Evolutionary conservation across 805 yeast species (phyloP).

Genomic region (Nakazawaea laoshanensis): DNA sequence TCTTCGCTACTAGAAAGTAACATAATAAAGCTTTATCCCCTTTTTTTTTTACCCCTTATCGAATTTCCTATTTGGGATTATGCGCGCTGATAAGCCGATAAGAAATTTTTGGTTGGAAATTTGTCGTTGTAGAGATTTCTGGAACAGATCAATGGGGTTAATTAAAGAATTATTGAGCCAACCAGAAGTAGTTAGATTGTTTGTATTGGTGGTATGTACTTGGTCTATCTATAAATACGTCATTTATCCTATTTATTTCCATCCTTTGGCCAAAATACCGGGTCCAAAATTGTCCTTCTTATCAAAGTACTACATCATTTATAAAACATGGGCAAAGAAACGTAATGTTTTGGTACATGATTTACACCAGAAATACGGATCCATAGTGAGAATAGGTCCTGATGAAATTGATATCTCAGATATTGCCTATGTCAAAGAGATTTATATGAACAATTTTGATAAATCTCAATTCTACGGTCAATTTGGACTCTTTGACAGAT

Average conservation of each 20-base stretch:
- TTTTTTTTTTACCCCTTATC: neutral
- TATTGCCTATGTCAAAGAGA: conserved; percentile 32
- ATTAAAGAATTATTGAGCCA: neutral
- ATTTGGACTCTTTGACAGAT: conserved; percentile 41
- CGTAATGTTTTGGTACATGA: conserved; percentile 33
- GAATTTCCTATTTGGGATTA: too few species aligned
- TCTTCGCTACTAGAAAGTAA: conserved; percentile 22
- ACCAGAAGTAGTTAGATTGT: conserved; percentile 1
- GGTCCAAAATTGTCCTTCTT: conserved; percentile 41
- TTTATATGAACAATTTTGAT: conserved; percentile 44
- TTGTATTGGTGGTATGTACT: neutral
- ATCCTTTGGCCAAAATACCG: conserved; percentile 36
- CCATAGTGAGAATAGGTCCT: conserved; percentile 45
- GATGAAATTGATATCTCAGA: conserved; percentile 46
- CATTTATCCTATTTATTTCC: conserved; percentile 31
- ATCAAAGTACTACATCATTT: conserved; percentile 23
- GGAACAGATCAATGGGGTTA: conserved; percentile 2
- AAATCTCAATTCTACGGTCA: conserved; percentile 46
- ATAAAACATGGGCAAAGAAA: conserved; percentile 28
- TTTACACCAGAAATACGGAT: conserved; percentile 43
- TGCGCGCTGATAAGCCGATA: neutral
- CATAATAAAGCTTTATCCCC: neutral
- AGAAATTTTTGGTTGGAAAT: neutral
- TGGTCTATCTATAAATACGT: conserved; percentile 21
- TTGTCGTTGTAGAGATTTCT: neutral